Evolutionary conservation across 495 filamentous ascomycete genomes (phyloP).

Genomic region (Patellaria atrata): DNA sequence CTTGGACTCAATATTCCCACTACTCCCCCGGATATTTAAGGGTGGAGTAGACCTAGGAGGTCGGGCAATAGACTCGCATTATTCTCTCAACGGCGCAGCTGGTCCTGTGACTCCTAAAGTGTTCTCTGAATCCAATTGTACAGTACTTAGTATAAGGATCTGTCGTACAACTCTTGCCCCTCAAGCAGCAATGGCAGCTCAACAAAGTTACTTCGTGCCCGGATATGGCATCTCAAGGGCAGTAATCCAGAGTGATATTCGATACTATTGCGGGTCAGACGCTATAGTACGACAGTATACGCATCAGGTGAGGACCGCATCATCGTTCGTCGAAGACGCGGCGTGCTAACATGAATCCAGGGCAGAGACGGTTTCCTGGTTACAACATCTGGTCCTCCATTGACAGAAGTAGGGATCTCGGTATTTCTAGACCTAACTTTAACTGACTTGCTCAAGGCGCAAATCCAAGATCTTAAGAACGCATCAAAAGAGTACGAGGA

Average conservation of each 20-base stretch:
- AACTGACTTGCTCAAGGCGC: conserved; percentile 14
- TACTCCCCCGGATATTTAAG: too few species aligned
- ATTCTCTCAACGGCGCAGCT: too few species aligned
- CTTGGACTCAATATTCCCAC: too few species aligned
- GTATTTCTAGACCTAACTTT: neutral
- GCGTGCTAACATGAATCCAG: conserved; percentile 15
- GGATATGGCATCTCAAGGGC: conserved; percentile 24
- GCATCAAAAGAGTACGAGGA: conserved; percentile 23
- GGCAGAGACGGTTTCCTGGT: conserved; percentile 26
- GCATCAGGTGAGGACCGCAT: conserved; percentile 14
- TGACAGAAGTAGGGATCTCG: conserved; percentile 19
- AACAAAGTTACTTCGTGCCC: conserved; percentile 23
- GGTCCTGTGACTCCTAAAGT: too few species aligned
- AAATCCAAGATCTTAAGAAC: conserved; percentile 23
- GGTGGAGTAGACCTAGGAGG: too few species aligned
- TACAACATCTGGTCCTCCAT: conserved; percentile 20
- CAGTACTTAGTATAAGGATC: too few species aligned
- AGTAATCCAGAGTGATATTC: conserved; percentile 26
- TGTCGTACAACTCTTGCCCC: too few species aligned
- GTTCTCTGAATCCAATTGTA: too few species aligned
- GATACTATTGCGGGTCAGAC: conserved; percentile 24
- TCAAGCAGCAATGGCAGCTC: too few species aligned
- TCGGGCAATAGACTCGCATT: too few species aligned
- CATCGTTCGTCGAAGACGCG: too few species aligned
- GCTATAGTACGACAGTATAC: conserved; percentile 23